Base-by-base conservation (phyloP, 768 basidiomycete species). In the Ephemerocybe angulata region DNA sequence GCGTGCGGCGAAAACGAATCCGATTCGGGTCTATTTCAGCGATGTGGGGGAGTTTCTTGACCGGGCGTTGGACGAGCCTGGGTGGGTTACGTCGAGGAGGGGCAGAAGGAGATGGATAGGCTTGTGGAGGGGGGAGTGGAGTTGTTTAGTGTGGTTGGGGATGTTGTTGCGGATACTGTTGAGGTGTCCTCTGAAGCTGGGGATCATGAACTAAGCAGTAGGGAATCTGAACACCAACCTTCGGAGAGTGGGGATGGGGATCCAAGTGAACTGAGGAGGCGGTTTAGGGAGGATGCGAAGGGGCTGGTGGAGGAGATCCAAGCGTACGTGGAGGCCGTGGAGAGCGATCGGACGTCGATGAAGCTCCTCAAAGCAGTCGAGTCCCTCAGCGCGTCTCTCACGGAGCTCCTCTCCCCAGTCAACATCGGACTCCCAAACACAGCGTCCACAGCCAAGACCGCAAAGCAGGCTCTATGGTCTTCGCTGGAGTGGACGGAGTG, bases 341-440 rank as follows among this genome's bases (percentile, higher is more conserved):
- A 63, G 51, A 43, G 49, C 3, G 68, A 69, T 52, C 60, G 50
- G 46, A 58, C 64, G 15, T 67, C 65, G 2, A 65, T 65, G 63
- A 56, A 57, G 10, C 37, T 70, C 19, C n/a, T 64, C n/a, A 43
- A 49, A 24, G 56, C 59, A 7, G 50, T 64, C 12, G 58, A 63
- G 15, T 33, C 42, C 1, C 57, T 67, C 29, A 55, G 50, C n/a
- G 19, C 42, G 3, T 61, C 63, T 12, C 15, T 62, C 2, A 44
- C 55, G 6, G 54, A 43, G 3, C 51, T 68, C 2, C 11, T 64
- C 25, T 37, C 52, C 38, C 15, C 22, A 21, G 15, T 5, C 4
- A 21, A 6, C 27, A 38, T 24, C 37, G 8, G 40, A 38, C 15
- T 27, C 38, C 27, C 27, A 44, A 21, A 13, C 10, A 2, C 22